Percentiles rank a stretch among this genome's conserved stretches.
Conservation (phyloP, 371 early-diverging fungal genomes). For the Basidiobolus heterosporus region DNA sequence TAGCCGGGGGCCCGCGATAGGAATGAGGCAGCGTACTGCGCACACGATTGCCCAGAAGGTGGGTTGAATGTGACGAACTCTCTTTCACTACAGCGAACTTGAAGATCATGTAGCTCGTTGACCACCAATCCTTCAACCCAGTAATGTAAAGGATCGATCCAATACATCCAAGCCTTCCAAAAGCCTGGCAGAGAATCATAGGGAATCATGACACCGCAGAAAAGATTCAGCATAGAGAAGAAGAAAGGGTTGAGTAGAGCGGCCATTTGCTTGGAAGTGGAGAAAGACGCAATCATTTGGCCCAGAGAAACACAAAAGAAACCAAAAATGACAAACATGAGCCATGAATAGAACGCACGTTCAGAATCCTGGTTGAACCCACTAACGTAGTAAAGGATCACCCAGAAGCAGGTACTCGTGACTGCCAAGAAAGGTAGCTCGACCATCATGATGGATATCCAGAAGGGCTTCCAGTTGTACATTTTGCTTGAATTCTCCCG, state of each 20-base stretch:
- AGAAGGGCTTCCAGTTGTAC: conserved; percentile 53
- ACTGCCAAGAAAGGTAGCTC: conserved; percentile 42
- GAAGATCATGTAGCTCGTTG: conserved; percentile 40
- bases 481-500: conserved; percentile 55
- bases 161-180: conserved; percentile 66
- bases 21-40: conserved; percentile 35
- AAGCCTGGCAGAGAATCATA: conserved; percentile 45
- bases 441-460: conserved; percentile 27
- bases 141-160: conserved; percentile 57
- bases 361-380: conserved; percentile 21
- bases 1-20: conserved; percentile 34
- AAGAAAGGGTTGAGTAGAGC: conserved; percentile 57
- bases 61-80: conserved; percentile 30
- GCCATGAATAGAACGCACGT: conserved; percentile 39
- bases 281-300: conserved; percentile 45
- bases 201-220: conserved; percentile 57
- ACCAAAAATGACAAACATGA: conserved; percentile 36
- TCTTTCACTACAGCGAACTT: conserved; percentile 25
- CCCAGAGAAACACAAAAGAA: conserved; percentile 53
- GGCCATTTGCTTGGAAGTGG: conserved; percentile 33
- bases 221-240: conserved; percentile 47
- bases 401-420: conserved; percentile 34
- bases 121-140: conserved; percentile 31
- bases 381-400: conserved; percentile 55
- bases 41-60: conserved; percentile 44